A percentile compares a stretch with the other conserved stretches of the same genome.
These are phyloP conservation scores for Nymphaea thermarum DNA, from an alignment of 164 flowering plant species.

Conservation along the genomic window DNA sequence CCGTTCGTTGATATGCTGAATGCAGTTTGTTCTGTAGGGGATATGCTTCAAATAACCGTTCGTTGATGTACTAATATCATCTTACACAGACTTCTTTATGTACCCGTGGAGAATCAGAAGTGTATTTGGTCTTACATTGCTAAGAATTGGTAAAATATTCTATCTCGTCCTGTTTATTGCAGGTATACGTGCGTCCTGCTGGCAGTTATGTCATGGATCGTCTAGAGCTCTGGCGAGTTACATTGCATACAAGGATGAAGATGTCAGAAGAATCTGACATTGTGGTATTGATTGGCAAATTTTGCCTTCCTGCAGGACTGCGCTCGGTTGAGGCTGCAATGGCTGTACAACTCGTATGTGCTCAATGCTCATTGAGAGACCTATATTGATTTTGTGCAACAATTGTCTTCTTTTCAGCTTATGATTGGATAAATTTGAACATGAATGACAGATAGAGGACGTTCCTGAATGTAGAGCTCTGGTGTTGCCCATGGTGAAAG, in stretches of 20 bases:
- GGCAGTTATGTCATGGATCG: conserved; percentile 93
- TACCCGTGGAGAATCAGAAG: not conserved
- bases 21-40: not conserved
- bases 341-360: conserved; percentile 50
- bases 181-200: conserved; percentile 95
- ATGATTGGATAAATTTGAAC: not conserved
- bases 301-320: conserved; percentile 63
- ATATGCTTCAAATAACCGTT: no score
- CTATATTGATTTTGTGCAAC: not conserved
- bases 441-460: conserved; percentile 38
- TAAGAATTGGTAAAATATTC: not conserved
- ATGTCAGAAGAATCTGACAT: conserved; percentile 28
- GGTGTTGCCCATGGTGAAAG: conserved; percentile 87
- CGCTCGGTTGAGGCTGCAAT: conserved; percentile 81
- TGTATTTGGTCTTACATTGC: not conserved
- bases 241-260: conserved; percentile 30
- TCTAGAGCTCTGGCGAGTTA: conserved; percentile 71
- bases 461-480: conserved; percentile 55
- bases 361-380: not conserved
- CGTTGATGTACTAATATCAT: not conserved
- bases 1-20: no score
- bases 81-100: not conserved
- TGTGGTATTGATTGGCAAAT: conserved; percentile 59
- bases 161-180: not conserved
- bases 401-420: not conserved